A percentile compares a stretch with the other conserved stretches of the same genome.
phyloP scores from a whole-genome alignment of 2,329 filamentous ascomycete genomes.

The Zasmidium angulare region DNA sequence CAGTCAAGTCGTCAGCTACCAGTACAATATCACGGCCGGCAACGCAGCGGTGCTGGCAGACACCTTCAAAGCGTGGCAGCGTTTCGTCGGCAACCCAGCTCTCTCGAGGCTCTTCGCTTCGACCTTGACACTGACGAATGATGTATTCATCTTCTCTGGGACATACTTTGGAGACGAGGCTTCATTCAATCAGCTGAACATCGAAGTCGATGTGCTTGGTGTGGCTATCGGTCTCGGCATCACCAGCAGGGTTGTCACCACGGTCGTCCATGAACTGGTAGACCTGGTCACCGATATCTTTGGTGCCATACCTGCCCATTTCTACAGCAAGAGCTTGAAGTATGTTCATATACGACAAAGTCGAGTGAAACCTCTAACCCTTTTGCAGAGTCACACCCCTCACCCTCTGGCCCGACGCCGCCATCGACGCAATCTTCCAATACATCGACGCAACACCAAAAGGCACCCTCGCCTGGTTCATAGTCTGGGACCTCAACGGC shows the following conservation, averaged over 20 bases:
- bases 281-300: conserved; percentile 13
- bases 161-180: conserved; percentile 18
- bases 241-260: conserved; percentile 15
- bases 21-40: conserved; percentile 22
- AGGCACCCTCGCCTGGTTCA: conserved; percentile 19
- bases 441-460: conserved; percentile 19
- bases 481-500: conserved; percentile 22
- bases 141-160: conserved; percentile 18
- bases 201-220: conserved; percentile 14
- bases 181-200: conserved; percentile 18
- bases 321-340: conserved; percentile 22
- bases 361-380: not conserved
- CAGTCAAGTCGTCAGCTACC: conserved; percentile 19
- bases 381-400: not conserved
- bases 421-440: conserved; percentile 23
- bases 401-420: conserved; percentile 15
- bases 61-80: conserved; percentile 23
- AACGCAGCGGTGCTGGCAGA: conserved; percentile 16
- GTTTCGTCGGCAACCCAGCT: conserved; percentile 16
- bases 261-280: conserved; percentile 9
- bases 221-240: conserved; percentile 9
- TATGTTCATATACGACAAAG: not conserved
- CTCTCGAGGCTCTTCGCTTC: conserved; percentile 20
- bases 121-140: conserved; percentile 16
- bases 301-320: conserved; percentile 21